A percentile compares a stretch with the other conserved stretches of the same genome.
Conservation (phyloP, 805 yeast species). For the Cyberlindnera veronae region DNA sequence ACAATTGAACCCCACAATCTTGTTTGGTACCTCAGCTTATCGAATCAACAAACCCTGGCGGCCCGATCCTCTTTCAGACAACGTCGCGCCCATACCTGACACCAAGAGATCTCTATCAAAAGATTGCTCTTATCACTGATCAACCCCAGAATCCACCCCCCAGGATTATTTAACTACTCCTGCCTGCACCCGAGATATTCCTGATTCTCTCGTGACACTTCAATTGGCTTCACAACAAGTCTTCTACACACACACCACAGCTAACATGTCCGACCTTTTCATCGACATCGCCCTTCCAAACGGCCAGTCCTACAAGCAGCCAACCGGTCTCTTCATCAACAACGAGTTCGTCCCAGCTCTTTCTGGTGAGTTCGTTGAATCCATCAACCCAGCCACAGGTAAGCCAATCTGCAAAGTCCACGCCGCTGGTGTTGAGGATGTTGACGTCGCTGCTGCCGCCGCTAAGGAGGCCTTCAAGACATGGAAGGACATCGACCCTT, state of each 20-base stretch:
- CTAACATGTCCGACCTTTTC: slow-evolving; percentile 19
- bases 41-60: no score
- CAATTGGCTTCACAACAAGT: neutral
- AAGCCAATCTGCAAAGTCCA: slow-evolving; percentile 48
- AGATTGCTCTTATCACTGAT: no score
- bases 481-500: slow-evolving; percentile 48
- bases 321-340: slow-evolving; percentile 73
- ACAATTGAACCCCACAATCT: no score
- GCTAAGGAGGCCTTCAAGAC: slow-evolving; percentile 49
- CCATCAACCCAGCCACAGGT: slow-evolving; percentile 52
- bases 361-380: slow-evolving; percentile 36
- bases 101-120: no score
- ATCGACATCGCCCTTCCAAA: slow-evolving; percentile 54
- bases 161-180: no score
- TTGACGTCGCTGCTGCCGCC: slow-evolving; percentile 49
- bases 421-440: slow-evolving; percentile 48
- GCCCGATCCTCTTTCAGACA: no score
- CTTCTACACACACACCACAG: neutral
- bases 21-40: no score
- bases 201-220: neutral
- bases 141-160: no score
- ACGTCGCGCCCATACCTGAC: no score
- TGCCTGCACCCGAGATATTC: neutral
- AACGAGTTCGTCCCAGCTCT: slow-evolving; percentile 62
- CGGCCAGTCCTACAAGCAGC: slow-evolving; percentile 65